phyloP scores from a whole-genome alignment of 2,329 filamentous ascomycete species.

The Microdochium paspali region DNA sequence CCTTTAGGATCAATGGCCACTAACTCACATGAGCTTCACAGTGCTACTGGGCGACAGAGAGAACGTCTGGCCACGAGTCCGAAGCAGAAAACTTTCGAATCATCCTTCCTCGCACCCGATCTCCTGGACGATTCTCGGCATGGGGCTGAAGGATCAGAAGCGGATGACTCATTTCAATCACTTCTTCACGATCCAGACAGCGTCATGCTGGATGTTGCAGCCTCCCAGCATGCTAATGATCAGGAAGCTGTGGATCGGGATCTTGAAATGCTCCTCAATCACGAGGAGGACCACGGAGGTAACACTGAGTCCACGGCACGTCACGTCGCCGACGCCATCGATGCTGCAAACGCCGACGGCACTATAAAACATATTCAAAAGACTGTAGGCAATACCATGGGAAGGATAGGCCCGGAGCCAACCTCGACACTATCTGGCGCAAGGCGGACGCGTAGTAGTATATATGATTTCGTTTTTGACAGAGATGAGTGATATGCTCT shows the following conservation, averaged over 20 bases:
- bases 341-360: not conserved
- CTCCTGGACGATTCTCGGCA: conserved; percentile 5
- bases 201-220: not conserved
- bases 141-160: conserved; percentile 20
- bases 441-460: conserved; percentile 13
- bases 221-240: conserved; percentile 10
- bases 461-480: conserved; percentile 16
- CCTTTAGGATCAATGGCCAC: not conserved
- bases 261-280: conserved; percentile 20
- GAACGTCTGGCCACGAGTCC: not conserved
- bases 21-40: too few species aligned
- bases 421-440: too few species aligned
- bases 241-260: conserved; percentile 15
- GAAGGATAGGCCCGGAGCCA: too few species aligned
- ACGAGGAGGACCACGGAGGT: conserved; percentile 10
- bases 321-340: not conserved
- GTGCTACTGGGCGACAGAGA: too few species aligned
- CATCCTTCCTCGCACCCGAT: not conserved
- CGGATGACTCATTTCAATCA: conserved; percentile 40
- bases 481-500: not conserved
- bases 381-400: too few species aligned
- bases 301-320: conserved; percentile 12
- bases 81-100: conserved; percentile 12
- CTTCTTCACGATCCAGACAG: conserved; percentile 37
- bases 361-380: too few species aligned